These are phyloP conservation scores for Phylloporus sp. DNA, from an alignment of 768 basidiomycete species.

Conservation along the genomic window DNA sequence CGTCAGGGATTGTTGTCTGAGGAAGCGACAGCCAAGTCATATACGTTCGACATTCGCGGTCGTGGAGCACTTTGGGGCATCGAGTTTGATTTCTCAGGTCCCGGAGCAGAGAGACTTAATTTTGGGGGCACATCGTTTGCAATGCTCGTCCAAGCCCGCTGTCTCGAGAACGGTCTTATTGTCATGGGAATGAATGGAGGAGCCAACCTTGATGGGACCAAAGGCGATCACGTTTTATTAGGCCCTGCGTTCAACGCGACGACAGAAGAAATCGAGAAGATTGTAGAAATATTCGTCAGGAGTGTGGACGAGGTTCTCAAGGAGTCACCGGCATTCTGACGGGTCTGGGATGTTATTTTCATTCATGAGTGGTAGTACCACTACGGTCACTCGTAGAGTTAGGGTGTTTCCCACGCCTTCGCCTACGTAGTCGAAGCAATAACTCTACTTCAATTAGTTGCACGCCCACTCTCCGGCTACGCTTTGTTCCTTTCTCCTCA, in stretches of 20 bases:
- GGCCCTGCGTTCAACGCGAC: slow-evolving; percentile 81
- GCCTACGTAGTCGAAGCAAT: slow-evolving; percentile 22
- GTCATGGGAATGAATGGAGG: slow-evolving; percentile 75
- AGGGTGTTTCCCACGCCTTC: slow-evolving; percentile 30
- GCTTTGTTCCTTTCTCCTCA: slow-evolving; percentile 22
- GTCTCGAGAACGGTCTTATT: slow-evolving; percentile 62
- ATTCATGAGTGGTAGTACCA: not conserved
- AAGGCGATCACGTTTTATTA: slow-evolving; percentile 70
- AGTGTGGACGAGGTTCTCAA: slow-evolving; percentile 63
- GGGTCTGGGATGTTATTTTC: not conserved
- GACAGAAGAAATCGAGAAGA: slow-evolving; percentile 60
- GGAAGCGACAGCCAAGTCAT: slow-evolving; percentile 57
- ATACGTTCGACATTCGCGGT: slow-evolving; percentile 77
- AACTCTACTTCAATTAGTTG: slow-evolving; percentile 24
- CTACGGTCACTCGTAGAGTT: slow-evolving; percentile 6
- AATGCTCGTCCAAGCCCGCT: slow-evolving; percentile 65
- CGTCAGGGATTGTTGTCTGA: slow-evolving; percentile 50
- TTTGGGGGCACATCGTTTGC: slow-evolving; percentile 58
- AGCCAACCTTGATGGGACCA: slow-evolving; percentile 61
- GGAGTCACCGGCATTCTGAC: slow-evolving; percentile 25
- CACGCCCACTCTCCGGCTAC: slow-evolving; percentile 15
- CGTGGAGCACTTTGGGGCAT: slow-evolving; percentile 81
- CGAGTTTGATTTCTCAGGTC: slow-evolving; percentile 68
- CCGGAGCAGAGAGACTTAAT: slow-evolving; percentile 40
- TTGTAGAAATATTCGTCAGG: slow-evolving; percentile 61